phyloP scores from a whole-genome alignment of 805 yeast species.

The Phaffomyces thermotolerans region DNA sequence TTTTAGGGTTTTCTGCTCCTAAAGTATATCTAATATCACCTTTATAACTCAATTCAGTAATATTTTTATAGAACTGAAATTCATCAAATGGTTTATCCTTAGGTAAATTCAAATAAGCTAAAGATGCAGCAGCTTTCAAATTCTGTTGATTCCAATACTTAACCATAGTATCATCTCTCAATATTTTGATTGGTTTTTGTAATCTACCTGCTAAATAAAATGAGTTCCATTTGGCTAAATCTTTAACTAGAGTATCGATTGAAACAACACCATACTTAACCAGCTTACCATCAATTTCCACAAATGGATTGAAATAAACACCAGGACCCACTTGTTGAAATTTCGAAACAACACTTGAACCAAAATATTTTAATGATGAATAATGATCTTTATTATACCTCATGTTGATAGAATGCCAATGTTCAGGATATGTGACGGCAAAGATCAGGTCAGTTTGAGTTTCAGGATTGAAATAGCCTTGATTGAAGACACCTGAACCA shows the following conservation, averaged over 20 bases:
- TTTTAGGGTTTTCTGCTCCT: constrained; percentile 89
- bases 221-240: constrained; percentile 77
- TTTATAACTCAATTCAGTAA: constrained; percentile 74
- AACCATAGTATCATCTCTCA: constrained; percentile 57
- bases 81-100: constrained; percentile 40
- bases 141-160: constrained; percentile 69
- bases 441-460: constrained; percentile 84
- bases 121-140: constrained; percentile 66
- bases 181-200: constrained; percentile 84
- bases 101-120: constrained; percentile 37
- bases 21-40: constrained; percentile 86
- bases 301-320: constrained; percentile 89
- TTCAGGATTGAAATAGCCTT: constrained; percentile 40
- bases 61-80: constrained; percentile 61
- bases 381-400: constrained; percentile 68
- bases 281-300: constrained; percentile 47
- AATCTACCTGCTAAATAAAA: constrained; percentile 87
- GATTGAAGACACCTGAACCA: constrained; percentile 90
- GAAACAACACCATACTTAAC: constrained; percentile 88
- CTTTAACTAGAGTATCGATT: constrained; percentile 49
- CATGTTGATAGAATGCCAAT: constrained; percentile 74
- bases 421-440: constrained; percentile 65
- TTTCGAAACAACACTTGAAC: constrained; percentile 47
- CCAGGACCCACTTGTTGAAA: constrained; percentile 79
- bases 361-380: constrained; percentile 56